Evolutionary conservation across 768 basidiomycete genomes (phyloP).

Genomic region (Termitomyces eurrhizus): DNA sequence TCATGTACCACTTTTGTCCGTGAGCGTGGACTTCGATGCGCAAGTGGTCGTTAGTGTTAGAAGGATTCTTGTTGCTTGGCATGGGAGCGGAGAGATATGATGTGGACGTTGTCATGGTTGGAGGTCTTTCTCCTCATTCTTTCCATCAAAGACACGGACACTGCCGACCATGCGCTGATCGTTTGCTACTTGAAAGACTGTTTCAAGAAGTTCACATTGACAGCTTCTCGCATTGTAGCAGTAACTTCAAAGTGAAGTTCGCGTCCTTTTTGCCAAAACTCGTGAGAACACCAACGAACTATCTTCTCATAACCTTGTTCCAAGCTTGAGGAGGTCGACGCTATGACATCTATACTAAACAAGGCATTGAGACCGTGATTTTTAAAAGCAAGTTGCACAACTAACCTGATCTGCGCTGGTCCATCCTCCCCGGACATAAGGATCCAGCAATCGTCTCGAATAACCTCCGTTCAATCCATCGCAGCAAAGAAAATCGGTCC

Average conservation of each 20-base stretch:
- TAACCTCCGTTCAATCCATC: slow-evolving; percentile 82
- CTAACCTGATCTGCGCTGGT: no score
- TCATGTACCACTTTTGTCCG: slow-evolving; percentile 77
- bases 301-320: slow-evolving; percentile 92
- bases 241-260: slow-evolving; percentile 73
- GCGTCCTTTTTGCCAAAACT: slow-evolving; percentile 76
- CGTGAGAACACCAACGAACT: slow-evolving; percentile 77
- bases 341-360: slow-evolving; percentile 82
- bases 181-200: slow-evolving; percentile 68
- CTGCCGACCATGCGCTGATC: slow-evolving; percentile 77
- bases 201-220: slow-evolving; percentile 87
- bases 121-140: slow-evolving; percentile 65
- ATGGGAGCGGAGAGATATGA: background rate
- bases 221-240: slow-evolving; percentile 62
- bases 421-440: slow-evolving; percentile 89
- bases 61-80: background rate
- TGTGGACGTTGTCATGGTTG: background rate
- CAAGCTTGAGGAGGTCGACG: slow-evolving; percentile 72
- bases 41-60: slow-evolving; percentile 44
- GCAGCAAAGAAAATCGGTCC: slow-evolving; percentile 74
- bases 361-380: background rate
- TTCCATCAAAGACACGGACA: slow-evolving; percentile 45
- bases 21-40: slow-evolving; percentile 82
- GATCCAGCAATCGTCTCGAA: slow-evolving; percentile 80
- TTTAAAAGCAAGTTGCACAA: no score